phyloP scores from a whole-genome alignment of 2,329 filamentous ascomycete species.

The Fusarium citri region DNA sequence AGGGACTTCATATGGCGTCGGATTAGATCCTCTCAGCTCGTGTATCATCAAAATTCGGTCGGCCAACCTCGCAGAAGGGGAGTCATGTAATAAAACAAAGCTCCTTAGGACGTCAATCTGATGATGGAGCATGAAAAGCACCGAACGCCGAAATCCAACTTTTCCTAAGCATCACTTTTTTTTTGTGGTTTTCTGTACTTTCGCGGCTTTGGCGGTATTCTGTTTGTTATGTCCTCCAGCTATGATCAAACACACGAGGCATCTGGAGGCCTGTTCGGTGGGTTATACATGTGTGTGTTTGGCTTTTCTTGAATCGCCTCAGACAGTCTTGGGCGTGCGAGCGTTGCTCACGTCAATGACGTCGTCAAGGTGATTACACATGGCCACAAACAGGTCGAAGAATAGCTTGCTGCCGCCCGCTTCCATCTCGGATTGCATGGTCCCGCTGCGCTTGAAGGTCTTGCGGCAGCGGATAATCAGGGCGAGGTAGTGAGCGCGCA shows the following conservation, averaged over 20 bases:
- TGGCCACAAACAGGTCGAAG: constrained; percentile 97
- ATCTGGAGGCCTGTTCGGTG: constrained; percentile 39
- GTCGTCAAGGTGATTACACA: constrained; percentile 98
- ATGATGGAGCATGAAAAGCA: constrained; percentile 58
- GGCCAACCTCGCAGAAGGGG: constrained; percentile 66
- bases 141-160: constrained; percentile 46
- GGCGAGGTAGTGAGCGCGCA: constrained; percentile 96
- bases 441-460: constrained; percentile 97
- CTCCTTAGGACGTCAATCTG: constrained; percentile 65
- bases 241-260: constrained; percentile 38
- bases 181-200: constrained; percentile 40
- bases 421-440: constrained; percentile 99
- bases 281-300: constrained; percentile 29
- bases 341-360: constrained; percentile 86
- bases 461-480: constrained; percentile 97
- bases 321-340: constrained; percentile 68
- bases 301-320: constrained; percentile 44
- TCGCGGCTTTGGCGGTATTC: constrained; percentile 38
- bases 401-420: constrained; percentile 89
- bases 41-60: constrained; percentile 58
- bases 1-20: constrained; percentile 38
- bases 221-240: constrained; percentile 41
- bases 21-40: constrained; percentile 56
- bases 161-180: constrained; percentile 39
- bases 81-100: constrained; percentile 54